These are phyloP conservation scores for Tympanopsis confertula DNA, from an alignment of 2,329 filamentous ascomycete genomes.

Conservation along the genomic window DNA sequence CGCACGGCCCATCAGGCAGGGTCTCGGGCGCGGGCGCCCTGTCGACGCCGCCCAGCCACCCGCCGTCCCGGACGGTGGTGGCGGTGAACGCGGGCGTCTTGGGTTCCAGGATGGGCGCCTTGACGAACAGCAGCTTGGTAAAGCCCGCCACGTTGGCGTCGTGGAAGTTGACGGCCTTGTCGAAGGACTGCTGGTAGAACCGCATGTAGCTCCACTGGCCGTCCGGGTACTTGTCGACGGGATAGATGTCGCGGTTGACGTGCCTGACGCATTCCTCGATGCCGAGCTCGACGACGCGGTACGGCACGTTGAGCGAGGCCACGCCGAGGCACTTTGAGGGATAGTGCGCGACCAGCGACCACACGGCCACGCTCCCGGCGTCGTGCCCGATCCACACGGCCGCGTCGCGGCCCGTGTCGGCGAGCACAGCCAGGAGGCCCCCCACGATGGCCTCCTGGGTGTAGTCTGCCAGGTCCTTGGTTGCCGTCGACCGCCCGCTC, in stretches of 20 bases:
- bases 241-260: constrained; percentile 3
- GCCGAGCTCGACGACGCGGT: constrained; percentile 2
- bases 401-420: constrained; percentile 1
- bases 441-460: constrained; percentile 1
- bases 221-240: constrained; percentile 1
- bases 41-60: too few relatives aligned
- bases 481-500: constrained; percentile 1
- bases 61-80: background rate
- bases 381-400: constrained; percentile 3
- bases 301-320: constrained; percentile 1
- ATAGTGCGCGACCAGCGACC: constrained; percentile 2
- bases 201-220: constrained; percentile 3
- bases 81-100: constrained; percentile 2
- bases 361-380: constrained; percentile 2
- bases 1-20: too few relatives aligned
- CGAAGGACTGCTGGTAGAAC: constrained; percentile 2
- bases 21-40: too few relatives aligned
- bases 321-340: background rate
- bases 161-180: background rate
- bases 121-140: too few relatives aligned
- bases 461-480: constrained; percentile 1
- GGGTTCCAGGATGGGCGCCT: too few relatives aligned
- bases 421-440: constrained; percentile 3
- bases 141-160: too few relatives aligned
- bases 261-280: constrained; percentile 1